phyloP scores from a whole-genome alignment of 2,329 filamentous ascomycete genomes.

The Calonectria leucothoes region DNA sequence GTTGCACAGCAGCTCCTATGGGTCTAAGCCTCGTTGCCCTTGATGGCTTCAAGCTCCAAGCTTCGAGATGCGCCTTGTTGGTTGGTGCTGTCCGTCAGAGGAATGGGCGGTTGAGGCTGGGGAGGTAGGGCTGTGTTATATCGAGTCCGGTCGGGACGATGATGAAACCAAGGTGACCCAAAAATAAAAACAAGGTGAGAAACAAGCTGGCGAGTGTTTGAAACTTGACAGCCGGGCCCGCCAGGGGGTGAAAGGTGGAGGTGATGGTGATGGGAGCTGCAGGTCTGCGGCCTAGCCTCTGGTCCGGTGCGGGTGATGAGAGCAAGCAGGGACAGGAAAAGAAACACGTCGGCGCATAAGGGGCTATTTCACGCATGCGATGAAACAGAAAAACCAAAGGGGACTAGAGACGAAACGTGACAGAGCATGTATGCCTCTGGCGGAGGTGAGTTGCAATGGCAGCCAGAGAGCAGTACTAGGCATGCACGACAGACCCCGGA shows the following conservation, averaged over 20 bases:
- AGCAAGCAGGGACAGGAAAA: not conserved
- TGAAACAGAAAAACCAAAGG: not conserved
- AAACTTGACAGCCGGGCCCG: constrained; percentile 13
- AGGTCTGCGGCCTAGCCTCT: not conserved
- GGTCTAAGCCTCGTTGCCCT: not conserved
- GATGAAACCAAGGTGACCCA: not conserved
- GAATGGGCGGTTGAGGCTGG: not conserved
- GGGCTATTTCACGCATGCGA: not conserved
- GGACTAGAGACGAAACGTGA: not conserved
- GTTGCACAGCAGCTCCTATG: not conserved
- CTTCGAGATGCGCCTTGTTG: not conserved
- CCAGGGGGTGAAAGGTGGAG: not conserved
- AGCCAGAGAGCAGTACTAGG: not conserved
- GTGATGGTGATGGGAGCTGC: not conserved
- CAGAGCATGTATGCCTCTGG: not conserved
- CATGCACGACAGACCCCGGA: not conserved
- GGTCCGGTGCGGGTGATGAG: not conserved
- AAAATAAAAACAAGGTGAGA: constrained; percentile 13
- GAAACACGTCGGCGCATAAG: not conserved
- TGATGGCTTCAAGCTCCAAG: not conserved
- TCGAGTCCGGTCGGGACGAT: not conserved
- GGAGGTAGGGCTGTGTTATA: constrained; percentile 6
- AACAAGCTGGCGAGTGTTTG: not conserved
- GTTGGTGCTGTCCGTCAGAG: not conserved
- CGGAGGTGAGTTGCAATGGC: not conserved